These are phyloP conservation scores for Musa acuminata DNA, from an alignment of 176 grass and related monocot species.

Conservation along the genomic window DNA sequence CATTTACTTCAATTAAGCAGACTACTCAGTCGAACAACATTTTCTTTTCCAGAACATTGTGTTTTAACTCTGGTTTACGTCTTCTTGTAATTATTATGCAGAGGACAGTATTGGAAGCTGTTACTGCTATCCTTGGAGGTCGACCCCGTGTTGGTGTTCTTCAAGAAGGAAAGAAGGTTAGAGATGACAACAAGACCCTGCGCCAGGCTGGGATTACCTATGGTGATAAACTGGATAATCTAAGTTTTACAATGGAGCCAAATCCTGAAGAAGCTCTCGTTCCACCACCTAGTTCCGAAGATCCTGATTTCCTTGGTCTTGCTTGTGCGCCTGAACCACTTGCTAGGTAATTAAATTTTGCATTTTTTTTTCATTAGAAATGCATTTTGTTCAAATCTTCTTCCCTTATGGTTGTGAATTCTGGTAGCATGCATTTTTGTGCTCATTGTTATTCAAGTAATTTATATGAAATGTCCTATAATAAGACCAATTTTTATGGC, in stretches of 20 bases:
- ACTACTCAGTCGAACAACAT: no score
- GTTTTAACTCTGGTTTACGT: no score
- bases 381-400: background rate
- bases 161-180: conserved; percentile 68
- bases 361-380: background rate
- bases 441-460: background rate
- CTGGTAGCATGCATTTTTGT: background rate
- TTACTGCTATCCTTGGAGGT: conserved; percentile 55
- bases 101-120: conserved; percentile 66
- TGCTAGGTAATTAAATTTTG: conserved; percentile 32
- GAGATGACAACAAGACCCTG: conserved; percentile 66
- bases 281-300: conserved; percentile 15
- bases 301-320: conserved; percentile 25
- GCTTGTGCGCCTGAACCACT: conserved; percentile 32
- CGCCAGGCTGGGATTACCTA: conserved; percentile 64
- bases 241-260: conserved; percentile 66
- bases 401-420: background rate
- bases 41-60: no score
- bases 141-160: conserved; percentile 54
- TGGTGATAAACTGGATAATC: conserved; percentile 42
- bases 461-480: background rate
- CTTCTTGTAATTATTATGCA: conserved; percentile 30
- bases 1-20: no score
- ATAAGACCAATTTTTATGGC: background rate
- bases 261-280: conserved; percentile 29